phyloP scores from a whole-genome alignment of 257 asterid species.

The Echites panduratus region DNA sequence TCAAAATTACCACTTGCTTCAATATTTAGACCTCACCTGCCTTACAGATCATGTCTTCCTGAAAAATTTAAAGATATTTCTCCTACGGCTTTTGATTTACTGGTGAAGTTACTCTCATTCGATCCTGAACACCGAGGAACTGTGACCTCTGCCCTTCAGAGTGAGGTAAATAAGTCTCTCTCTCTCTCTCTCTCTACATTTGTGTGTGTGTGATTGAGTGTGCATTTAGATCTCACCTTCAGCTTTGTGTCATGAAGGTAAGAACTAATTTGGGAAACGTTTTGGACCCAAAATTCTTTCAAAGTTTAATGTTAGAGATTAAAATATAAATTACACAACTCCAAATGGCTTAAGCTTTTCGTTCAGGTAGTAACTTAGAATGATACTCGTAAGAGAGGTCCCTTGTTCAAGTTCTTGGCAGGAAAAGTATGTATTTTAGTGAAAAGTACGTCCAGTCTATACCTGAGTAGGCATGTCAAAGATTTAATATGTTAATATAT shows the following conservation, averaged over 20 bases:
- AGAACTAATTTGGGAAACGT: too few species aligned
- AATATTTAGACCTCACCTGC: constrained; percentile 44
- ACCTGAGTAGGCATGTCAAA: background rate
- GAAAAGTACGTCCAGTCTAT: background rate
- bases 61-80: constrained; percentile 48
- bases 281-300: too few species aligned
- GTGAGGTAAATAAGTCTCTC: constrained; percentile 23
- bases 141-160: constrained; percentile 45
- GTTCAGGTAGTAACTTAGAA: background rate
- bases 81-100: constrained; percentile 31
- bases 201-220: too few species aligned
- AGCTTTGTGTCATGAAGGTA: too few species aligned
- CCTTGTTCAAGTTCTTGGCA: background rate
- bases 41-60: constrained; percentile 37
- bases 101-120: constrained; percentile 42
- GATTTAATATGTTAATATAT: background rate
- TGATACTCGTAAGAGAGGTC: background rate
- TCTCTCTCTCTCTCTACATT: too few species aligned
- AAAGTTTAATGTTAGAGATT: too few species aligned
- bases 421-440: background rate
- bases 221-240: too few species aligned
- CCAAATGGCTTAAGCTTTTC: too few species aligned
- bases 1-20: constrained; percentile 40
- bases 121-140: constrained; percentile 51
- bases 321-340: too few species aligned